phyloP scores from a whole-genome alignment of 2,329 filamentous ascomycete species.

The Apiospora aurea region DNA sequence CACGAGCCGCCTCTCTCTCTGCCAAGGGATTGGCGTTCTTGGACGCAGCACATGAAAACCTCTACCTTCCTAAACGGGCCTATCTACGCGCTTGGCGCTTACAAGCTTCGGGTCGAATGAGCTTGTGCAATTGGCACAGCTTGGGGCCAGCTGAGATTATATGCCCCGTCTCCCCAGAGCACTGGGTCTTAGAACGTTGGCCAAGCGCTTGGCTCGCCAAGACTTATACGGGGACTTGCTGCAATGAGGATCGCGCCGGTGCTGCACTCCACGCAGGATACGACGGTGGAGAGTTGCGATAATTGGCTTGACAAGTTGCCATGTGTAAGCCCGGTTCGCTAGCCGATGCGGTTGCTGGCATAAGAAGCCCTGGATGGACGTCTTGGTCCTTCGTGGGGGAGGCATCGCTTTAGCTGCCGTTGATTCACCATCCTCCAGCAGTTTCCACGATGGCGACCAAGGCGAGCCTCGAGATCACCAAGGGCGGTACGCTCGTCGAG shows the following conservation, averaged over 20 bases:
- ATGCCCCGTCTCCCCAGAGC: neutral
- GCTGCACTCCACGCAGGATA: neutral
- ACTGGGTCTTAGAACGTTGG: conserved; percentile 2
- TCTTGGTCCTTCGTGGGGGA: neutral
- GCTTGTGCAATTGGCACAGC: conserved; percentile 17
- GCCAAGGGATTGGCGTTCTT: conserved; percentile 23
- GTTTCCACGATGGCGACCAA: conserved; percentile 15
- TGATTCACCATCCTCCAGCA: neutral
- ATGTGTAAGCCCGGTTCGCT: neutral
- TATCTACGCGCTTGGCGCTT: conserved; percentile 15
- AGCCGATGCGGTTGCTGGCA: neutral
- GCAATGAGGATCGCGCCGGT: neutral
- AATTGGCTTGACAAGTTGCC: neutral
- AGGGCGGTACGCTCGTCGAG: conserved; percentile 24
- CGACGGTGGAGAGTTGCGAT: neutral
- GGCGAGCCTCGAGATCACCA: conserved; percentile 24
- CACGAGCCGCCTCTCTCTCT: neutral
- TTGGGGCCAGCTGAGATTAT: neutral
- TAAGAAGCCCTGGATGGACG: neutral
- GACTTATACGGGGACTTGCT: neutral
- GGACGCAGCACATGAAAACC: neutral
- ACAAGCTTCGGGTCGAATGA: conserved; percentile 19
- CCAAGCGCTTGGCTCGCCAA: neutral
- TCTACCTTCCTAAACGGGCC: neutral
- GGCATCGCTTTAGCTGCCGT: neutral